Conservation (phyloP, 768 basidiomycete species). For the Mycena latifolia region DNA sequence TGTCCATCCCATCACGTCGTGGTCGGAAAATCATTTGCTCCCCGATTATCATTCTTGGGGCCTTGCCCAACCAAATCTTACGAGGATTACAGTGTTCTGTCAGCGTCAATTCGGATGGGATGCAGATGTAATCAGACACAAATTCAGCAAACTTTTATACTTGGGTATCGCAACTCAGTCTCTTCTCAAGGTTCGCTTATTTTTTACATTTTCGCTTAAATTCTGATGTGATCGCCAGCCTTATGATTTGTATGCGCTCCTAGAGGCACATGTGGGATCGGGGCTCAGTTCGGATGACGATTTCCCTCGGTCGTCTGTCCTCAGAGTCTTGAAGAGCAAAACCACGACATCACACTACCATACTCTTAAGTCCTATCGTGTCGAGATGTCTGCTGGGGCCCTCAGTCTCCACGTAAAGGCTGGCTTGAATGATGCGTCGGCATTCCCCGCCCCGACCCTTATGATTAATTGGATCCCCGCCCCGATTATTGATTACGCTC, state of each 20-base stretch:
- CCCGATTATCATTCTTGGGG: conserved; percentile 7
- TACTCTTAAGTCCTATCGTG: neutral
- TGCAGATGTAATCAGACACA: neutral
- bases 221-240: conserved; percentile 4
- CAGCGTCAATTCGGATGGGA: conserved; percentile 11
- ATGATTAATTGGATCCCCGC: conserved; percentile 9
- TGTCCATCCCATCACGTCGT: conserved; percentile 9
- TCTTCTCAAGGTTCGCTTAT: conserved; percentile 9
- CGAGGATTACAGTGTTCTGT: neutral
- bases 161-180: conserved; percentile 5
- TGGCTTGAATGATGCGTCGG: neutral
- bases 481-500: conserved; percentile 1
- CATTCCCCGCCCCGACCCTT: neutral
- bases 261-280: neutral
- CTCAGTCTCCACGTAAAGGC: neutral
- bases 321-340: neutral
- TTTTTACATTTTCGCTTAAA: neutral
- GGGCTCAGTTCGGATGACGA: neutral
- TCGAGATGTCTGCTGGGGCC: neutral
- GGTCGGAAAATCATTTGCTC: neutral
- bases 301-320: neutral
- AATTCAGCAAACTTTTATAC: conserved; percentile 5
- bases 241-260: conserved; percentile 1
- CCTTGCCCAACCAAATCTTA: neutral
- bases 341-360: too few species aligned